These are phyloP conservation scores for Talaromyces adpressus DNA, from an alignment of 495 filamentous ascomycete genomes.

Conservation along the genomic window DNA sequence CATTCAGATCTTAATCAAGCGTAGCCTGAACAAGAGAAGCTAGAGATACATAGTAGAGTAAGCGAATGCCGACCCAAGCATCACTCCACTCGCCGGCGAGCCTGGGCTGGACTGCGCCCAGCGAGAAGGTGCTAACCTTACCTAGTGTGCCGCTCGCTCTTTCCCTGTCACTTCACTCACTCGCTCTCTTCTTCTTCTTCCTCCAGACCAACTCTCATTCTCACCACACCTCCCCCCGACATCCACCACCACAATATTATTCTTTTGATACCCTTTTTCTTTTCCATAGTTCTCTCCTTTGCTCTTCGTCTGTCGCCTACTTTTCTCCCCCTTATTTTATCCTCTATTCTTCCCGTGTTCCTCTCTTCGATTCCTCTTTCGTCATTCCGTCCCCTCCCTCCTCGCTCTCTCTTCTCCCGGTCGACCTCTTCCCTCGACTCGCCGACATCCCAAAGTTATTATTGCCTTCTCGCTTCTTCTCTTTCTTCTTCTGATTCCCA, in stretches of 20 bases:
- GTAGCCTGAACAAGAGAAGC: not conserved
- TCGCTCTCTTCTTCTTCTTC: not conserved
- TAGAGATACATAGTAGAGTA: not conserved
- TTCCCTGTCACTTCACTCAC: not conserved
- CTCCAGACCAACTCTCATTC: not conserved
- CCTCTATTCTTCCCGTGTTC: slow-evolving; percentile 5
- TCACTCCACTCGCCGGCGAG: not conserved
- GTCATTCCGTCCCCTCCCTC: slow-evolving; percentile 14
- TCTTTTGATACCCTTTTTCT: slow-evolving; percentile 12
- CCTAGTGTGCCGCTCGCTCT: not conserved
- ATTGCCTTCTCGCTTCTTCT: slow-evolving; percentile 16
- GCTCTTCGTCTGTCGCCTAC: not conserved
- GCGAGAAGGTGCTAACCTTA: not conserved
- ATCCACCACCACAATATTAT: not conserved
- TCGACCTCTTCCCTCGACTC: slow-evolving; percentile 7
- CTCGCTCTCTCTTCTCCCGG: slow-evolving; percentile 4
- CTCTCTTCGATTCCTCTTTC: slow-evolving; percentile 3
- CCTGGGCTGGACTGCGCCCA: not conserved
- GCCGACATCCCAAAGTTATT: slow-evolving; percentile 8
- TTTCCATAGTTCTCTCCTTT: slow-evolving; percentile 14
- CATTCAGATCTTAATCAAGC: not conserved
- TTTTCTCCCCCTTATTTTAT: slow-evolving; percentile 18
- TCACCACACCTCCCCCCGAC: not conserved
- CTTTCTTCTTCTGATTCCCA: slow-evolving; percentile 16
- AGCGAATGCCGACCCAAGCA: not conserved